Base-by-base conservation (phyloP, 2,329 filamentous ascomycete species). In the Paracoccidioides lutzii region DNA sequence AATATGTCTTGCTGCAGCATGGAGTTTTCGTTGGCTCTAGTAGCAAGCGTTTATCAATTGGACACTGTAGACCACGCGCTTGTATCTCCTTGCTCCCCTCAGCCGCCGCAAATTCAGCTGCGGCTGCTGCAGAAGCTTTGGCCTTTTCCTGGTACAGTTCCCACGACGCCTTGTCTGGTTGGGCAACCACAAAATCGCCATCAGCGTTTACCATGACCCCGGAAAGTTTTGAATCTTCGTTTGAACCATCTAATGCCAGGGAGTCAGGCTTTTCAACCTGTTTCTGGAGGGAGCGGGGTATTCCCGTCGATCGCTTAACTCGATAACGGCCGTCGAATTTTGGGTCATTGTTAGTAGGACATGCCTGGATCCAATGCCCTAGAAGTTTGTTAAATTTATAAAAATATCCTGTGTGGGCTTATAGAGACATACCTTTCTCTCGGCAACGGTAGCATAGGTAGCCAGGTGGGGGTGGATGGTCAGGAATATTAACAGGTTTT, bases 1-100 rank as follows among this genome's bases (percentile, higher is more conserved):
- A 98, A 79, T 95, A 98, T 69, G 90, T 96, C 81, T 87, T 94
- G 76, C 87, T 82, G 79, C 93, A 98, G 81, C 93, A 98, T 63
- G 93, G 91, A 69, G 93, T 97, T 82, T 95, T 95, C 80, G 94
- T 93, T 81, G 93, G 91, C 72, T 96, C 89, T 83, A 94, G 85
- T 76, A 97, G 96, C 81, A 95, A 85, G 74, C 88, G 90, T 76
- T 94, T 94, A 83, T 97, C 93, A 79, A 97, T 87, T 62, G 90
- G 81, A 78, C 93, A 98, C 73, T 93, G 86, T 69, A 98, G 78
- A 62, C 91, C 91, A 66, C 82, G 85, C 71, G 93, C 87, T 74
- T 89, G 85, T 65, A 95, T 76, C 70, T 91, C 89, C 76, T 93
- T 90, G 75, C 88, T 87, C 67, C 84, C 88, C 63, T 84, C 81